Base-by-base conservation (phyloP, 441 rosid species). In the Erodium trifolium region DNA sequence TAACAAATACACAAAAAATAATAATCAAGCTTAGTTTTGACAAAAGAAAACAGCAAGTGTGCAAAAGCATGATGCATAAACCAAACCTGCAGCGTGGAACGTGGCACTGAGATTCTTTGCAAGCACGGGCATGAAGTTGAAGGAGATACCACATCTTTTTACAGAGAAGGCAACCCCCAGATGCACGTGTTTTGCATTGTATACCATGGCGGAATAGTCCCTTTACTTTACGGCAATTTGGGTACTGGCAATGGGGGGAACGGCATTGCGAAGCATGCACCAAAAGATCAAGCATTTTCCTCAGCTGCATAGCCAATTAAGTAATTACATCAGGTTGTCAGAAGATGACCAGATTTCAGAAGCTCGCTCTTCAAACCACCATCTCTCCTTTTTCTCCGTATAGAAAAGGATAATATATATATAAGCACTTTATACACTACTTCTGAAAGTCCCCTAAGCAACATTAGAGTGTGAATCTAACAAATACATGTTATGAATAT, bases 91-190 rank as follows among this genome's bases (percentile, higher is more conserved):
- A 95, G 60, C 98, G 99, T 8, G 99, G 99, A 35, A 95, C 99
- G 19, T 89, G 85, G 86, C 99, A 95, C 67, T 86, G 85, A 0
- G 98, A 87, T 75, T 92, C 98, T 82, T 92, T 95, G 89, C 99
- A 95, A 55, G 99, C 97, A 65, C 99, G 90, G 68, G 99, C 95
- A 80, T 95, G 99, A 71, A 95, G 96, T 85, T 90, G 97, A 63
- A 95, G 84, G 69, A 95, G 96, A 85, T 95, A 87, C 99, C 99
- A 95, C 99, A 95, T 95, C 78, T 85, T 89, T 83, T 92, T 92
- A 74, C 99, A 95, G 51, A 92, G 84, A 71, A 87, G 86, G 78
- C 99, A 95, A 51, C 99, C 99, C 73, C 97, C 95, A 37, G 98
- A 89, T 39, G 92, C 96, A 69, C 99, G 99, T 43, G 70, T 84